Conservation (phyloP, 208 protist species). For the Trypanosomatidae sp. region DNA sequence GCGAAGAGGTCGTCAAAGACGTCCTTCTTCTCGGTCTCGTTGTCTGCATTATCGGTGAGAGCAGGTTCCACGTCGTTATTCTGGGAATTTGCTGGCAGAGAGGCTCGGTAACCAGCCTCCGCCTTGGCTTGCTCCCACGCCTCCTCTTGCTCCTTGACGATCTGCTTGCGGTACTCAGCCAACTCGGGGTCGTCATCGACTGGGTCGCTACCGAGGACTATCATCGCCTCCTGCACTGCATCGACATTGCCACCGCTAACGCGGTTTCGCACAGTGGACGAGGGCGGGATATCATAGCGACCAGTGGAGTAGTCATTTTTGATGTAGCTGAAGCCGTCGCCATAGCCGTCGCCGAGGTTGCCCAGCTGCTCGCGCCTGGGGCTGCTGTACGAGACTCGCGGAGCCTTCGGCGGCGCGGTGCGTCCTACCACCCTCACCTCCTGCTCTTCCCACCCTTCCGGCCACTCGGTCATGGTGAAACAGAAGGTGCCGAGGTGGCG, state of each 20-base stretch:
- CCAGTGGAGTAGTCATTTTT: slow-evolving; percentile 1
- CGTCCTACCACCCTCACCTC: slow-evolving; percentile 82
- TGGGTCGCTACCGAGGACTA: slow-evolving; percentile 50
- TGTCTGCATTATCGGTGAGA: neutral
- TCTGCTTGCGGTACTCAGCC: slow-evolving; percentile 44
- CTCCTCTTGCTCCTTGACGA: slow-evolving; percentile 79
- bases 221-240: slow-evolving; percentile 52
- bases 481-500: slow-evolving; percentile 83
- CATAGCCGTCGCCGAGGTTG: slow-evolving; percentile 2
- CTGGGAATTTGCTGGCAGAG: neutral
- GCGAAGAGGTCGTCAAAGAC: slow-evolving; percentile 81
- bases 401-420: slow-evolving; percentile 47
- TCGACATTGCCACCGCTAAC: slow-evolving; percentile 1
- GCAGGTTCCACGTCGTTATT: neutral
- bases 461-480: slow-evolving; percentile 84
- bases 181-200: slow-evolving; percentile 56
- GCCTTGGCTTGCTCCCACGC: slow-evolving; percentile 53
- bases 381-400: slow-evolving; percentile 55
- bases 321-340: neutral
- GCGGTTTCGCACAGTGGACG: neutral
- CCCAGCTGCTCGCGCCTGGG: slow-evolving; percentile 37
- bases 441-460: slow-evolving; percentile 89
- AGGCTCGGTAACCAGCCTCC: slow-evolving; percentile 12
- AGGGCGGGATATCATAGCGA: slow-evolving; percentile 4
- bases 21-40: slow-evolving; percentile 36